Base-by-base conservation (phyloP, 805 yeast species). In the Cyberlindnera mississippiensis region DNA sequence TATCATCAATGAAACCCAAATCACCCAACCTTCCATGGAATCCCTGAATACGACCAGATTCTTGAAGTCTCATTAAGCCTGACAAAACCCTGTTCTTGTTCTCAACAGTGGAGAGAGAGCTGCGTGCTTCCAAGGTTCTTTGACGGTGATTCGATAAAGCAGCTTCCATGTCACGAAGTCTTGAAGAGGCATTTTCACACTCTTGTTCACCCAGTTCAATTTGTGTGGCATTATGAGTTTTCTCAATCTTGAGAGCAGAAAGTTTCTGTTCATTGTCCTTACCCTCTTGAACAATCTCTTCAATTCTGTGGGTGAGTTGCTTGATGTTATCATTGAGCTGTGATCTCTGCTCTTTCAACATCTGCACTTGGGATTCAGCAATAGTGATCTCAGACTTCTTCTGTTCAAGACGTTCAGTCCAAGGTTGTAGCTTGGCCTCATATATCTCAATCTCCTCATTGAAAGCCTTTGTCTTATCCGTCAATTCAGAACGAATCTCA, bases 21-120 rank as follows among this genome's bases (percentile, higher is more conserved):
- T 88, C 95, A 14, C 99, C 99, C 13, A 93, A 66, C 48, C 96
- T 71, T 0, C 98, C 99, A 59, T 86, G 73, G 52, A 91, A 86
- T 0, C 98, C 99, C 6, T 68, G 67, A 18, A 95, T 75, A 53
- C 96, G 73, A 6, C 97, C 97, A 4, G 93, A 74, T 41, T 80
- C 79, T 43, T 82, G 82, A 29, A 93, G 64, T 48, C 83, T 75
- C 44, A 71, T 67, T 42, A 93, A 70, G 13, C 89, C 84, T 0
- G 79, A 59, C 15, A 89, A 68, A 4, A 93, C 95, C 44, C 79
- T 76, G 52, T 76, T 85, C 55, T 83, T 87, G 46, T 85, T 82
- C 52, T 84, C 82, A 13, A 68, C 66, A 16, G 66, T 75, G 2
- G 76, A 67, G 10, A 81, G 65, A 2, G 85, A 71, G 18, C 74